Percentiles rank a stretch among this genome's conserved stretches.
phyloP scores from a whole-genome alignment of 805 yeast species.

The Cyberlindnera xishuangbannaensis region DNA sequence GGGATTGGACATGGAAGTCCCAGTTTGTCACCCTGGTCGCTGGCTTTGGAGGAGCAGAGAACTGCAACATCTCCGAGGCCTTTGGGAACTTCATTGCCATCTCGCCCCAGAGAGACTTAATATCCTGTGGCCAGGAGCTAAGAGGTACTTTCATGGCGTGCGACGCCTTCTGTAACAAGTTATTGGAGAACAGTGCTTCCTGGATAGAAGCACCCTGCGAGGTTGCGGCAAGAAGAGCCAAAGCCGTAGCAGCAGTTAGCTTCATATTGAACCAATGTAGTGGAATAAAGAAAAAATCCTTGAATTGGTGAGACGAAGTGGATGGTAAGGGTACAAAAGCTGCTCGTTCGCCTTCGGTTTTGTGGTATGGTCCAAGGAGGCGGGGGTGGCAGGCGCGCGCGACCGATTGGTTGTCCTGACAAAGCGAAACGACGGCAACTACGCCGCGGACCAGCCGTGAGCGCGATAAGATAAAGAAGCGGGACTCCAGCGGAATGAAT shows the following conservation, averaged over 20 bases:
- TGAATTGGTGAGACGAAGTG: too few species aligned
- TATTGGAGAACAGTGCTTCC: conserved; percentile 26
- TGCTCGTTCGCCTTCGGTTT: too few species aligned
- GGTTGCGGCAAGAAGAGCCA: conserved; percentile 13
- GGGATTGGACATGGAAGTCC: conserved; percentile 37
- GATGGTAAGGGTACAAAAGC: too few species aligned
- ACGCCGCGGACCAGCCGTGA: too few species aligned
- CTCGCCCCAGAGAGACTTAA: conserved; percentile 55
- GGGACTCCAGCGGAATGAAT: too few species aligned
- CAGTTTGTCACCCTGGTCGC: conserved; percentile 24
- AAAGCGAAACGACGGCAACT: too few species aligned
- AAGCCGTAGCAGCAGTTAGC: conserved; percentile 23
- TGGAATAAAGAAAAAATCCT: too few species aligned
- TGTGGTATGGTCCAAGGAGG: too few species aligned
- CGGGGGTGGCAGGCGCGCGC: too few species aligned
- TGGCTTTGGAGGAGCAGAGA: conserved; percentile 45
- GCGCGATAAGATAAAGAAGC: too few species aligned
- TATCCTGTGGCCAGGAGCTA: conserved; percentile 41
- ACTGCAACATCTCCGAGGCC: conserved; percentile 43
- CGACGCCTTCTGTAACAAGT: conserved; percentile 43
- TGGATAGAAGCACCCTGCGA: conserved; percentile 28
- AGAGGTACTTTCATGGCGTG: conserved; percentile 45
- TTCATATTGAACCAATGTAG: too few species aligned
- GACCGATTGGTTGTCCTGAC: too few species aligned
- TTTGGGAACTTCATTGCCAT: conserved; percentile 56